phyloP scores from a whole-genome alignment of 306 rosid species.

The Vigna angularis region DNA sequence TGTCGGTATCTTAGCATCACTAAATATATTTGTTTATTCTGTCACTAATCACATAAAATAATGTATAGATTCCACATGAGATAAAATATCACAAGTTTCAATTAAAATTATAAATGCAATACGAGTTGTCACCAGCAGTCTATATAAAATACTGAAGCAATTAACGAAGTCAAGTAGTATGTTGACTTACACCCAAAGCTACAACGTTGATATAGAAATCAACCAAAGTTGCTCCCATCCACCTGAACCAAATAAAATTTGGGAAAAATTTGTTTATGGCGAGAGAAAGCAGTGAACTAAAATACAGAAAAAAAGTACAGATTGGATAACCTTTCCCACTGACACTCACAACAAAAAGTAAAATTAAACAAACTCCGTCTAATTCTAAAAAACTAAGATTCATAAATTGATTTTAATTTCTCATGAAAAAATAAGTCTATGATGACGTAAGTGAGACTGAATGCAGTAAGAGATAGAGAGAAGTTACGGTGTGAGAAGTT shows the following conservation, averaged over 20 bases:
- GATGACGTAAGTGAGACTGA: not conserved
- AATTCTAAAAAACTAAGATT: too few relatives aligned
- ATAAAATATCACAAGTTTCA: not conserved
- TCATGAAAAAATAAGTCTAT: too few relatives aligned
- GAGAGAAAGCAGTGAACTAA: not conserved
- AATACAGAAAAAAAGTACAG: not conserved
- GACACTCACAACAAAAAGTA: not conserved
- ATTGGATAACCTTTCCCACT: not conserved
- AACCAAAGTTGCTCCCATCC: constrained; percentile 77
- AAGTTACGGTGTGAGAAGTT: constrained; percentile 70
- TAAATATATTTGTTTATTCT: constrained; percentile 10
- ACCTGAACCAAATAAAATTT: constrained; percentile 60
- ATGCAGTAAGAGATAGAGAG: not conserved
- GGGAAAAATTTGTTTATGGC: not conserved
- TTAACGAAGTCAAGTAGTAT: not conserved
- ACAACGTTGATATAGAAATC: constrained; percentile 82
- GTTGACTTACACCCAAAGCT: constrained; percentile 61
- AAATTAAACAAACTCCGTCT: not conserved
- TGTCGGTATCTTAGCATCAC: not conserved
- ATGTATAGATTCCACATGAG: not conserved
- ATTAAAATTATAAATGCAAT: not conserved
- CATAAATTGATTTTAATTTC: too few relatives aligned
- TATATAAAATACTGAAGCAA: not conserved
- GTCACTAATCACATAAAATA: not conserved
- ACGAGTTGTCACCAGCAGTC: not conserved